Conservation (phyloP, 441 rosid genomes). For the Populus hybrid region DNA sequence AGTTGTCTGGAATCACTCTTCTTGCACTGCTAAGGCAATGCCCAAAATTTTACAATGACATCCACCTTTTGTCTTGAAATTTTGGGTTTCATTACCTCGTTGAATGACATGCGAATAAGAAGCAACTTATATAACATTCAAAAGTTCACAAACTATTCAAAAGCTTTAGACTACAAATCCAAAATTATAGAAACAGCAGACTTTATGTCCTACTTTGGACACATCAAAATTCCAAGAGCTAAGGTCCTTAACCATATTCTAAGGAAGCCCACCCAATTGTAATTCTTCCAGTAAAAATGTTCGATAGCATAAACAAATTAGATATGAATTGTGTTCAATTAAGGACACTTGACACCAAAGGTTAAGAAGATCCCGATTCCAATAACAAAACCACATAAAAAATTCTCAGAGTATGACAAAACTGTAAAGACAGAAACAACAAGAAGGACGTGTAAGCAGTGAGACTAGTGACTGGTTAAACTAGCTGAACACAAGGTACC, state of each 20-base stretch:
- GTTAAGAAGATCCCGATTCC: neutral
- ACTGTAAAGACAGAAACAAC: neutral
- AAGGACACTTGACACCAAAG: constrained; percentile 3
- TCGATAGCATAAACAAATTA: neutral
- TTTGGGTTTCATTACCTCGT: neutral
- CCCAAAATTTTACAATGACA: neutral
- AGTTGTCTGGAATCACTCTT: neutral
- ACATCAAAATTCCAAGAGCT: neutral
- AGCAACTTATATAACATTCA: neutral
- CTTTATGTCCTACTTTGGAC: neutral
- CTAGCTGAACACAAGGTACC: constrained; percentile 35
- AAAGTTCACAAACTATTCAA: neutral
- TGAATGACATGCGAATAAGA: no score
- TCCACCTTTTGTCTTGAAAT: neutral
- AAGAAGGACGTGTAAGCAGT: neutral
- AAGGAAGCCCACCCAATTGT: neutral
- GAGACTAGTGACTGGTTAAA: neutral
- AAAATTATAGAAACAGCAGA: neutral
- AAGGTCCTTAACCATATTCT: neutral
- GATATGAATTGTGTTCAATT: neutral
- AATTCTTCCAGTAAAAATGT: neutral
- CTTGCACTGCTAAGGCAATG: no score
- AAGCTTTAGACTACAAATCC: neutral
- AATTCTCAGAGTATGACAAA: neutral
- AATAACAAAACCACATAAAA: neutral